A percentile compares a stretch with the other conserved stretches of the same genome.
Evolutionary conservation across 2,329 filamentous ascomycete genomes (phyloP).

Genomic region (Pseudocercospora cruenta): DNA sequence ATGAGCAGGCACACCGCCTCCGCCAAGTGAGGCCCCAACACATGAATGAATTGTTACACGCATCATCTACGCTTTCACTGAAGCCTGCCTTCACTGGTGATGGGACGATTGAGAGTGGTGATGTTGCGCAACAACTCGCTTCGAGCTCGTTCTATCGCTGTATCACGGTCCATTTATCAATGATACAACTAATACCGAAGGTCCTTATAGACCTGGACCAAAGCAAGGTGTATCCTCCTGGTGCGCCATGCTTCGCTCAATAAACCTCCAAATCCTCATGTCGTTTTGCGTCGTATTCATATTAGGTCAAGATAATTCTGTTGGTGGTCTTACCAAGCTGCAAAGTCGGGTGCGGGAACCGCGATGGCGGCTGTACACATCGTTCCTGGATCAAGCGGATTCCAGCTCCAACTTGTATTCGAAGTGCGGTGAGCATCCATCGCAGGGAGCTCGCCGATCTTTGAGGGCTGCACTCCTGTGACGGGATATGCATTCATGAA

Average conservation of each 20-base stretch:
- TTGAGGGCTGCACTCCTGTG: background rate
- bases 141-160: background rate
- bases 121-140: background rate
- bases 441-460: background rate
- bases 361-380: background rate
- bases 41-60: background rate
- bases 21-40: background rate
- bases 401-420: background rate
- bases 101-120: background rate
- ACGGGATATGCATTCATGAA: background rate
- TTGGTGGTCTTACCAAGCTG: background rate
- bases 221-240: background rate
- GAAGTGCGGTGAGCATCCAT: background rate
- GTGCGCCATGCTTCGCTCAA: background rate
- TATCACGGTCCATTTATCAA: background rate
- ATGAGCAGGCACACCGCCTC: background rate
- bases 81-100: background rate
- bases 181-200: background rate
- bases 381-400: background rate
- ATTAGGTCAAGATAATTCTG: background rate
- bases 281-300: background rate
- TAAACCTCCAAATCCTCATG: background rate
- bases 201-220: background rate
- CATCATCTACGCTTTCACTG: too few relatives aligned
- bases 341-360: background rate